Conservation (phyloP, 164 flowering plant genomes). For the Akebia trifoliata region DNA sequence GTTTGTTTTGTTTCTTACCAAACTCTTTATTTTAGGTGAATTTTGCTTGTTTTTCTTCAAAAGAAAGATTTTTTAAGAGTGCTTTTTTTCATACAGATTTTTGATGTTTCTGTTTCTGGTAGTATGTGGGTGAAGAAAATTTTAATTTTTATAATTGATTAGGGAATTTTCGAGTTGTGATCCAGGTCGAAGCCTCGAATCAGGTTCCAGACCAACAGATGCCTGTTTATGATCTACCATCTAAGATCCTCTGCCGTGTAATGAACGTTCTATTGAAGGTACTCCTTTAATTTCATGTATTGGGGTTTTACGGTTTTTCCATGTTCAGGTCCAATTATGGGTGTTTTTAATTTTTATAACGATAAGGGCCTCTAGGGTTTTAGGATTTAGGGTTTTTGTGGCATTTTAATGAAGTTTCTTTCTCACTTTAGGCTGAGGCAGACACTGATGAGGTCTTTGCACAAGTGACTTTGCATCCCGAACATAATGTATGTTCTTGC, state of each 20-base stretch:
- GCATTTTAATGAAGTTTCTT: too few relatives aligned
- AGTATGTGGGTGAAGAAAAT: not conserved
- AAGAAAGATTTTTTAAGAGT: not conserved
- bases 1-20: too few relatives aligned
- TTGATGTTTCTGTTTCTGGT: conserved; percentile 2
- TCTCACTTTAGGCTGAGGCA: conserved; percentile 60
- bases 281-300: not conserved
- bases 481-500: conserved; percentile 42
- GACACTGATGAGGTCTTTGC: conserved; percentile 95
- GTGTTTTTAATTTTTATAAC: too few relatives aligned
- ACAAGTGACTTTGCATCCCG: conserved; percentile 77
- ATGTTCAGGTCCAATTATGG: not conserved
- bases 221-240: conserved; percentile 57
- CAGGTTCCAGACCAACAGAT: conserved; percentile 61
- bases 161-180: conserved; percentile 4
- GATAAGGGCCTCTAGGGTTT: too few relatives aligned
- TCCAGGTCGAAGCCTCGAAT: conserved; percentile 83
- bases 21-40: too few relatives aligned
- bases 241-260: conserved; percentile 82
- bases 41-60: not conserved
- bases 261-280: conserved; percentile 58
- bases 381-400: too few relatives aligned
- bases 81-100: too few relatives aligned
- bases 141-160: too few relatives aligned
- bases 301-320: conserved; percentile 8